phyloP scores from a whole-genome alignment of 169 alveolate species.

The Theileria annulata region DNA sequence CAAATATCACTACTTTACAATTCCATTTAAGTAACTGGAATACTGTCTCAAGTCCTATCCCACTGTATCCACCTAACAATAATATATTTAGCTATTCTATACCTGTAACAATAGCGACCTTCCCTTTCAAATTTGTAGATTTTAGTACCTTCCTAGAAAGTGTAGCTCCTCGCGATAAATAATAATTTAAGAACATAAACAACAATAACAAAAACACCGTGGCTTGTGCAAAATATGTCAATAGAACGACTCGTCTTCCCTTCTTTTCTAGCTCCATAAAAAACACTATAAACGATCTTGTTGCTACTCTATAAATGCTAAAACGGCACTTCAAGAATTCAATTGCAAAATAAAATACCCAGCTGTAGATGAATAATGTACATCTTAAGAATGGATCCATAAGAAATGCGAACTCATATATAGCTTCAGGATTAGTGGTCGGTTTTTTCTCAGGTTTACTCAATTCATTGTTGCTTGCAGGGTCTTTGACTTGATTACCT shows the following conservation, averaged over 20 bases:
- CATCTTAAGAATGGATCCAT: conserved; percentile 37
- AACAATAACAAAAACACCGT: conserved; percentile 15
- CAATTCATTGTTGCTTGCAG: not conserved
- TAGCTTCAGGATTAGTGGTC: conserved; percentile 19
- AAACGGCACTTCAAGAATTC: conserved; percentile 13
- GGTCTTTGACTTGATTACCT: not conserved
- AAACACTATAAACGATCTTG: not conserved
- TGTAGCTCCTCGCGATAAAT: conserved; percentile 16
- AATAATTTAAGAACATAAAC: conserved; percentile 1
- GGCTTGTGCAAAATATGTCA: not conserved
- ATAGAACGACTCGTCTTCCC: not conserved
- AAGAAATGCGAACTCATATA: conserved; percentile 4
- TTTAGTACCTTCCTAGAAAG: not conserved
- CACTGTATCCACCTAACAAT: conserved; percentile 41
- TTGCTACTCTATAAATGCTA: conserved; percentile 4
- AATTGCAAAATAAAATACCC: not conserved
- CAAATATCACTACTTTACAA: conserved; percentile 52
- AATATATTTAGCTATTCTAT: not conserved
- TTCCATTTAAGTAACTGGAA: conserved; percentile 38
- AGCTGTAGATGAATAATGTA: conserved; percentile 6
- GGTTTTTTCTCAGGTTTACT: not conserved
- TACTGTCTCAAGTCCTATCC: conserved; percentile 43
- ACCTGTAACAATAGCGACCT: conserved; percentile 22
- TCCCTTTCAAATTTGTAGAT: conserved; percentile 17
- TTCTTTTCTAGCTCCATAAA: not conserved